Evolutionary conservation across 441 rosid genomes (phyloP), one percentile per base, ranked within the genome.

Genomic region (Erodium chrysanthum): DNA sequence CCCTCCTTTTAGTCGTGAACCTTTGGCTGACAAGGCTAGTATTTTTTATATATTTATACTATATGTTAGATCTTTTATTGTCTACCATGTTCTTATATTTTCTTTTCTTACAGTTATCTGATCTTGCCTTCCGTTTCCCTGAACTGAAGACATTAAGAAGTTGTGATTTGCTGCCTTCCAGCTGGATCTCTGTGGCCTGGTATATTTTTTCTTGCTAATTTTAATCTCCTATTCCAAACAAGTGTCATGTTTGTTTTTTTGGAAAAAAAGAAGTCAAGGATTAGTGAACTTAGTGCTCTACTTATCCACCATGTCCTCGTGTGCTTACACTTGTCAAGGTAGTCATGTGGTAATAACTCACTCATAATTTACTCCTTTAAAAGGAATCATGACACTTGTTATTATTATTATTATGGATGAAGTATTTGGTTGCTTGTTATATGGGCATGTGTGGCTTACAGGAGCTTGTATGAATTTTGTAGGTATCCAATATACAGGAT

Each of bases 121-220:
- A 84, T 82, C 87, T 88, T 5, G 79, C 87, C 48, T 76, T 73
- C 40, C 78, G 64, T 23, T 85, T 84, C 70, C 92, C 92, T n/a
- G 80, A 75, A 70, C 80, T 90, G 72, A 85, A 79, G 75, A 81
- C 86, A 7, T 82, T 83, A 37, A 85, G 83, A 81, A 90, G 94
- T 79, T 86, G 88, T 75, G 94, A 88, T 77, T 72, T 88, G 31
- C 76, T 75, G 52, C 75, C 83, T 9, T 77, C 85, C 37, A 86
- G 96, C 74, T 90, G 92, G 94, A 77, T 90, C 70, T 88, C 94
- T 69, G 90, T 86, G 71, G 96, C 94, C 70, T 90, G 96, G 96
- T 90, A 29, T 29, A 85, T 8, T 40, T 70, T 64, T 65, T 65
- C 67, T 11, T 71, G 44, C 20, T 31, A 56, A 14, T 58, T 9